Evolutionary conservation across 805 yeast genomes (phyloP).

Genomic region (Nakazawaea molendinolei): DNA sequence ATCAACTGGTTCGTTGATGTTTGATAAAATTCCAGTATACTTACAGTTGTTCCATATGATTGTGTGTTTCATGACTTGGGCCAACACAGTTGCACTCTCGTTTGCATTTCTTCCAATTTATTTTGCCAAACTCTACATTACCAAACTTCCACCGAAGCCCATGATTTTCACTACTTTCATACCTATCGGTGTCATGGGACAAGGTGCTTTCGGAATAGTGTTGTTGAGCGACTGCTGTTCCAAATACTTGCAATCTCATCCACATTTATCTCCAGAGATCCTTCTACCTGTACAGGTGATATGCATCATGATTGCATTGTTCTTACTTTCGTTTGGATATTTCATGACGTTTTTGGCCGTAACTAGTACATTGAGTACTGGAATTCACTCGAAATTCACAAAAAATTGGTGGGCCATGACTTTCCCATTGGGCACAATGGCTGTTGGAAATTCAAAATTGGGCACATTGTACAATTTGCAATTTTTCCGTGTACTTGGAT

Average conservation of each 20-base stretch:
- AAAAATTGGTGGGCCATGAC: slow-evolving; percentile 80
- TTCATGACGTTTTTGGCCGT: slow-evolving; percentile 16
- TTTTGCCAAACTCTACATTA: slow-evolving; percentile 50
- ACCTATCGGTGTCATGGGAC: slow-evolving; percentile 83
- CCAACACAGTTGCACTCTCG: slow-evolving; percentile 59
- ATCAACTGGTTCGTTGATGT: slow-evolving; percentile 59
- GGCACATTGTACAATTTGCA: slow-evolving; percentile 39
- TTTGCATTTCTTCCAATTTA: slow-evolving; percentile 49
- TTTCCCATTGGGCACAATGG: slow-evolving; percentile 85
- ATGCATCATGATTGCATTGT: slow-evolving; percentile 5
- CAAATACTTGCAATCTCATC: background rate
- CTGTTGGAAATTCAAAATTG: slow-evolving; percentile 52
- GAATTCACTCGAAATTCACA: slow-evolving; percentile 26
- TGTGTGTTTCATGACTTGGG: slow-evolving; percentile 55
- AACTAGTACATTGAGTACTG: background rate
- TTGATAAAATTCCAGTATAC: slow-evolving; percentile 32
- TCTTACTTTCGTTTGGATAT: slow-evolving; percentile 19
- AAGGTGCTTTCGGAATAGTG: slow-evolving; percentile 67
- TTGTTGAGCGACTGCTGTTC: slow-evolving; percentile 2
- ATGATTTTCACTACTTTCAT: slow-evolving; percentile 62
- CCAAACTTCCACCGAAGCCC: slow-evolving; percentile 51
- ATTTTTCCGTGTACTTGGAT: slow-evolving; percentile 57
- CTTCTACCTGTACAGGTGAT: slow-evolving; percentile 1
- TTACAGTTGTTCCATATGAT: slow-evolving; percentile 47
- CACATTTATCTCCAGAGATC: background rate